phyloP scores from a whole-genome alignment of 2,329 filamentous ascomycete species.

The Thelonectria discophora region DNA sequence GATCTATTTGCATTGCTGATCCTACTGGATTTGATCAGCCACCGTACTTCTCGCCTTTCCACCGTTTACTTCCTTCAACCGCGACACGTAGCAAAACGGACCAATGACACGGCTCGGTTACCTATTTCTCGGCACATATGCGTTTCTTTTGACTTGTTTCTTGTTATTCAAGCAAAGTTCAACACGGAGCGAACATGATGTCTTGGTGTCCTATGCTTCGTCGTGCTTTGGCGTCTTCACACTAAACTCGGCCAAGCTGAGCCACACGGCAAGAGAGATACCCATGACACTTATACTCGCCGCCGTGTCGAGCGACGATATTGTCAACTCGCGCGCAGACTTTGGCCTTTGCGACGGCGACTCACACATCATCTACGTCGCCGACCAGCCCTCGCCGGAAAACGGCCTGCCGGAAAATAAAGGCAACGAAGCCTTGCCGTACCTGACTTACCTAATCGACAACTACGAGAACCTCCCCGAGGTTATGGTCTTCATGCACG shows the following conservation, averaged over 20 bases:
- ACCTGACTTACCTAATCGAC: constrained; percentile 16
- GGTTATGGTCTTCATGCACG: constrained; percentile 20
- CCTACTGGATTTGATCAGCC: background rate
- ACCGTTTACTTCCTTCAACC: too few relatives aligned
- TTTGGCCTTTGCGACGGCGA: constrained; percentile 8
- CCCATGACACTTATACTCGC: constrained; percentile 4
- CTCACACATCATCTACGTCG: constrained; percentile 8
- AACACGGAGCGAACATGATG: background rate
- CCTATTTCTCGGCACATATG: background rate
- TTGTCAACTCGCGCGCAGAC: background rate
- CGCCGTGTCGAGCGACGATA: constrained; percentile 11
- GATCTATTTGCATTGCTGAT: background rate
- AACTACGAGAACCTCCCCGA: constrained; percentile 6
- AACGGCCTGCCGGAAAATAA: constrained; percentile 8
- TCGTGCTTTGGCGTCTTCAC: constrained; percentile 12
- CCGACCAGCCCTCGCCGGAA: constrained; percentile 1
- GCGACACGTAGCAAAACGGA: background rate
- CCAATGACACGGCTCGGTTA: constrained; percentile 2
- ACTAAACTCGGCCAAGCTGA: constrained; percentile 1
- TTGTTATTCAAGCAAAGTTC: background rate
- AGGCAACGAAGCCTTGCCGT: constrained; percentile 18
- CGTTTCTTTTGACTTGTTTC: background rate
- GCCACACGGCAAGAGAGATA: background rate
- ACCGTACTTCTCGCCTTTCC: too few relatives aligned
- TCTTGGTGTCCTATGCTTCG: constrained; percentile 10